Evolutionary conservation across 2,329 filamentous ascomycete genomes (phyloP).

Genomic region (Aspergillus eucalypticola): DNA sequence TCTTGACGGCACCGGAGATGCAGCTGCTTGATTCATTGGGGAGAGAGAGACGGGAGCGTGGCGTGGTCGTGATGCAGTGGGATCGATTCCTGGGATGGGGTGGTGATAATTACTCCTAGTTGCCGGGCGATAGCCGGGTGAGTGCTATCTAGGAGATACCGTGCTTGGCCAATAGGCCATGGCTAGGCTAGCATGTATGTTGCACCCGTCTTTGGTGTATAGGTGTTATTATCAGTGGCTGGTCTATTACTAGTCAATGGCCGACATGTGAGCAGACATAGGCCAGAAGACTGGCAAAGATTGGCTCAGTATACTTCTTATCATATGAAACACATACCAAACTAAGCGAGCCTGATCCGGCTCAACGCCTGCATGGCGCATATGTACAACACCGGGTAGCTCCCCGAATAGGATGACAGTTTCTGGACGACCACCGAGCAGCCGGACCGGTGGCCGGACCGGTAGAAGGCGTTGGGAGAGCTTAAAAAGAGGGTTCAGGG

Average conservation of each 20-base stretch:
- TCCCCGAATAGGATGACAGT: neutral
- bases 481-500: neutral
- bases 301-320: neutral
- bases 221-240: neutral
- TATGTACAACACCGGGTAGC: neutral
- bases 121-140: neutral
- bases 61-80: conserved; percentile 14
- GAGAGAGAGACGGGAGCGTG: conserved; percentile 12
- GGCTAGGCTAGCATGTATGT: neutral
- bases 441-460: conserved; percentile 19
- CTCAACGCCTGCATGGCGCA: neutral
- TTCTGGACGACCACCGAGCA: too few relatives aligned
- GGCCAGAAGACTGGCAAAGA: neutral
- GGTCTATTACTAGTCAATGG: neutral
- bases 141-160: neutral
- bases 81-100: conserved; percentile 16
- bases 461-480: conserved; percentile 4
- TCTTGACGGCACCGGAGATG: conserved; percentile 21
- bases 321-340: neutral
- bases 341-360: neutral
- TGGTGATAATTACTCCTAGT: neutral
- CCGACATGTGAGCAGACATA: neutral
- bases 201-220: neutral
- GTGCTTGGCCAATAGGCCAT: neutral
- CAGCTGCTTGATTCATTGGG: conserved; percentile 14